Conservation (phyloP, 2,329 filamentous ascomycete genomes). For the Tolypocladium paradoxum region DNA sequence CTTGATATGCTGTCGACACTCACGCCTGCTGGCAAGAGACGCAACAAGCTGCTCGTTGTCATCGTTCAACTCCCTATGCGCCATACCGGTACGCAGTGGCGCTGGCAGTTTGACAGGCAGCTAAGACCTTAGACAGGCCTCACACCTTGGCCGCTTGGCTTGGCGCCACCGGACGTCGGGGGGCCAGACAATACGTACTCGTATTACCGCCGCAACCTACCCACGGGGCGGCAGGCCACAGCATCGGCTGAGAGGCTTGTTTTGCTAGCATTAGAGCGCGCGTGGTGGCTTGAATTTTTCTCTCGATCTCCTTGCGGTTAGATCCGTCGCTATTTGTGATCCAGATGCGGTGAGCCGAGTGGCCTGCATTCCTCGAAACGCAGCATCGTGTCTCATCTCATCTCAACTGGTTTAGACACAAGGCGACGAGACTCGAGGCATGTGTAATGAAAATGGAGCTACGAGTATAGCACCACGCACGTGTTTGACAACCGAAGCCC, state of each 20-base stretch:
- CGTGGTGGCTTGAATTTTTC: background rate
- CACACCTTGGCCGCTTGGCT: no score
- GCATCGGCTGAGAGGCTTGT: background rate
- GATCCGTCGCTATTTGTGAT: background rate
- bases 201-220: background rate
- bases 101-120: background rate
- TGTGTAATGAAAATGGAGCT: background rate
- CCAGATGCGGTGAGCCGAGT: background rate
- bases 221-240: background rate
- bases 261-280: background rate
- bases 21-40: background rate
- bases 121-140: background rate
- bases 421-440: background rate
- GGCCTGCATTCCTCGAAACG: background rate
- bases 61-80: no score
- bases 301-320: background rate
- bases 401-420: background rate
- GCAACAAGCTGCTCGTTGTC: background rate
- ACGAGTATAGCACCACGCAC: background rate
- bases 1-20: background rate
- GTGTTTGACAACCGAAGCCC: background rate
- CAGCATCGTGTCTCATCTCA: background rate
- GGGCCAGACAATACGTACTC: no score
- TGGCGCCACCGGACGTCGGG: no score
- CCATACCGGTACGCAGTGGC: background rate